Evolutionary conservation across 1,284 basidiomycete genomes (phyloP).

Genomic region (Cutaneotrichosporon sp.): DNA sequence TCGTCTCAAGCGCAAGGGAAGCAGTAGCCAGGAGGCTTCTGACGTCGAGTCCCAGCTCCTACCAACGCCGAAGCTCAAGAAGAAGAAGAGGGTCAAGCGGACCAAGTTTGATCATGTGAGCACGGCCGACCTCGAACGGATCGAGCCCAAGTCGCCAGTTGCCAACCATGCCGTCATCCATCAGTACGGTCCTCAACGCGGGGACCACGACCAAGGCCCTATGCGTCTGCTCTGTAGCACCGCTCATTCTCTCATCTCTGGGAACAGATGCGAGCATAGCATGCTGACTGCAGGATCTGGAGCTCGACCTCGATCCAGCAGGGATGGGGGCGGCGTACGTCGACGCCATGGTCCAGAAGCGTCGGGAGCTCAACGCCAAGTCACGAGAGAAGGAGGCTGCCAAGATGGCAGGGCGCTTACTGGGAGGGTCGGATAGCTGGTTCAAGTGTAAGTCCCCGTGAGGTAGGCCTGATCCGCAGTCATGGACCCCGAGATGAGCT

Average conservation of each 20-base stretch:
- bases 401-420: conserved; percentile 23
- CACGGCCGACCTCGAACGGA: not conserved
- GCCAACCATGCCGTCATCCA: too few species aligned
- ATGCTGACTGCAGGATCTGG: conserved; percentile 4
- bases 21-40: conserved; percentile 2
- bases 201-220: too few species aligned
- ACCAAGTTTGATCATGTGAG: conserved; percentile 1
- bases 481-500: conserved; percentile 35
- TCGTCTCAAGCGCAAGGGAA: not conserved
- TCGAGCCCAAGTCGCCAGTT: not conserved
- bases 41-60: not conserved
- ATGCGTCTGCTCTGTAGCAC: too few species aligned
- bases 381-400: conserved; percentile 17
- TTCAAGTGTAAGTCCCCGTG: not conserved
- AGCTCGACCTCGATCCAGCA: conserved; percentile 20
- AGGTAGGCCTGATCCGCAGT: conserved; percentile 24
- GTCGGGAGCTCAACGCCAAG: conserved; percentile 16
- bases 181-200: too few species aligned
- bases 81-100: conserved; percentile 1
- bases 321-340: conserved; percentile 20
- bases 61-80: not conserved
- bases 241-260: too few species aligned
- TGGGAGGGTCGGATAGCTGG: conserved; percentile 26
- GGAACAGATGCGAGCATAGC: too few species aligned
- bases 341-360: conserved; percentile 25